Conservation (phyloP, 257 asterid species). For the Paulownia fortunei region DNA sequence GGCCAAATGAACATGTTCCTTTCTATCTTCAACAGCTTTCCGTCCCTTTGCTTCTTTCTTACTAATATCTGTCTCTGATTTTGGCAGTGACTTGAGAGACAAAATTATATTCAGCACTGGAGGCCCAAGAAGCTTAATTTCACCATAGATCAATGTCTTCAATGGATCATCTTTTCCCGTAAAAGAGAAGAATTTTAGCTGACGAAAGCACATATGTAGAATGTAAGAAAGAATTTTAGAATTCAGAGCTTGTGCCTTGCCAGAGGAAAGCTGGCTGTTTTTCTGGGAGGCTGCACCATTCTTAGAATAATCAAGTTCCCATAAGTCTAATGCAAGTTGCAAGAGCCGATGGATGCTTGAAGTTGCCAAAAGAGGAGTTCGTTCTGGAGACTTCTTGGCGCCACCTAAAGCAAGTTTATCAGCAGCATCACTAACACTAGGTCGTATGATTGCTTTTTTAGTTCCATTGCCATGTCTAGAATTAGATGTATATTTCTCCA, state of each 20-base stretch:
- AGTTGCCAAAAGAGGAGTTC: slow-evolving; percentile 78
- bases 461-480: slow-evolving; percentile 45
- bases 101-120: slow-evolving; percentile 65
- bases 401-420: slow-evolving; percentile 50
- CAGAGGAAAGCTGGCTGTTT: slow-evolving; percentile 60
- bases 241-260: slow-evolving; percentile 41
- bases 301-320: slow-evolving; percentile 40
- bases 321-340: slow-evolving; percentile 49
- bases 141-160: slow-evolving; percentile 64
- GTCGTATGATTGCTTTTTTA: slow-evolving; percentile 44
- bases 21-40: slow-evolving; percentile 59
- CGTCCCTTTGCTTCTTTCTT: slow-evolving; percentile 61
- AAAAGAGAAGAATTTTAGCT: slow-evolving; percentile 52
- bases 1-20: slow-evolving; percentile 62
- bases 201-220: slow-evolving; percentile 58
- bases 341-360: slow-evolving; percentile 61
- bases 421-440: slow-evolving; percentile 50
- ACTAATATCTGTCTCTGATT: slow-evolving; percentile 40
- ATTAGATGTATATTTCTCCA: slow-evolving; percentile 51
- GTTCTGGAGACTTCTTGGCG: slow-evolving; percentile 51
- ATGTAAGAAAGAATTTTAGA: slow-evolving; percentile 48
- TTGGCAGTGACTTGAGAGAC: slow-evolving; percentile 50
- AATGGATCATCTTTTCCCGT: slow-evolving; percentile 66
- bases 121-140: slow-evolving; percentile 73
- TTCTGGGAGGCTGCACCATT: slow-evolving; percentile 52